Evolutionary conservation across 2,329 filamentous ascomycete species (phyloP).

Genomic region (Pseudogymnoascus sp.): DNA sequence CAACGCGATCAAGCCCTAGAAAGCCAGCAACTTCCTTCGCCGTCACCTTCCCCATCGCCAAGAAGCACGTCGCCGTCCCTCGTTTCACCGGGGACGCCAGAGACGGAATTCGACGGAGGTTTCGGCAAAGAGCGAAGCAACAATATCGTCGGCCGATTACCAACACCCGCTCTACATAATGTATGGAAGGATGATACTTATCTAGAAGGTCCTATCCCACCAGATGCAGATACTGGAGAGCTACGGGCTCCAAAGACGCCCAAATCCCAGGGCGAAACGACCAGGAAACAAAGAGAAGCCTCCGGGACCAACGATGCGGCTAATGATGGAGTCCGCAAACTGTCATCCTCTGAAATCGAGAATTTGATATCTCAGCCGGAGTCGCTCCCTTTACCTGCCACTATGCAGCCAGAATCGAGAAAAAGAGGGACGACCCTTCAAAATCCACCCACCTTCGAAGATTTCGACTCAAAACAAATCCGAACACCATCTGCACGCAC

Average conservation of each 20-base stretch:
- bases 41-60: slow-evolving; percentile 23
- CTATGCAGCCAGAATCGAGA: slow-evolving; percentile 16
- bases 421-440: background rate
- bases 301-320: slow-evolving; percentile 1
- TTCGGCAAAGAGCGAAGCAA: background rate
- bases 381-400: slow-evolving; percentile 47
- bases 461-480: slow-evolving; percentile 4
- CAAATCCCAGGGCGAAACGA: slow-evolving; percentile 25
- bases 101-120: slow-evolving; percentile 4
- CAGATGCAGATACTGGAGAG: background rate
- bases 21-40: slow-evolving; percentile 21
- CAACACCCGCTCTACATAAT: background rate
- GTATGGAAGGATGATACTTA: slow-evolving; percentile 3
- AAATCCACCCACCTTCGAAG: background rate
- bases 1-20: slow-evolving; percentile 14
- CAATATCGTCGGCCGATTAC: background rate
- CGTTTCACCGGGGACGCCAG: background rate
- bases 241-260: slow-evolving; percentile 21
- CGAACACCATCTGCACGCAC: slow-evolving; percentile 15
- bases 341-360: slow-evolving; percentile 52
- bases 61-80: slow-evolving; percentile 21
- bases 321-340: slow-evolving; percentile 41
- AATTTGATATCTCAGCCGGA: slow-evolving; percentile 49
- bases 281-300: slow-evolving; percentile 20
- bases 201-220: background rate